Percentiles rank a stretch among this genome's conserved stretches.
These are phyloP conservation scores for Coprinopsis marcescibilis DNA, from an alignment of 768 basidiomycete species.

Conservation along the genomic window DNA sequence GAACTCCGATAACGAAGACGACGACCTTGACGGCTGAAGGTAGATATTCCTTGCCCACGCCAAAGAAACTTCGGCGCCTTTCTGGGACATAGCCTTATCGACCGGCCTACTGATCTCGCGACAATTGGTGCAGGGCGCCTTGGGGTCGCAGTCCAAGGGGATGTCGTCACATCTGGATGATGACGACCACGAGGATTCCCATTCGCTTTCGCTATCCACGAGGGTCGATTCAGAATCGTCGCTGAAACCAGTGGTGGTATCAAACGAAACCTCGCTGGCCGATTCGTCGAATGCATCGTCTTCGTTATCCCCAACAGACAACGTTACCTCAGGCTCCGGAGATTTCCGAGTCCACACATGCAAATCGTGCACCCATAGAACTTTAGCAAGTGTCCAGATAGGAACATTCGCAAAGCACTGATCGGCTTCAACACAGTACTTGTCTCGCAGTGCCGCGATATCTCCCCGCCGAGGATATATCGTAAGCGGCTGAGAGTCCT, in stretches of 20 bases:
- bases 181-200: no score
- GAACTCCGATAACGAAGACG: constrained; percentile 1
- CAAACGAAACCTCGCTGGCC: constrained; percentile 25
- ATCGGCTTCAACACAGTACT: constrained; percentile 51
- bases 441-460: constrained; percentile 51
- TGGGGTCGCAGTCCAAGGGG: no score
- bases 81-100: background rate
- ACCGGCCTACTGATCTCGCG: no score
- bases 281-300: constrained; percentile 9
- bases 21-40: background rate
- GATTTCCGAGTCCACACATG: constrained; percentile 24
- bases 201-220: constrained; percentile 43
- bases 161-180: no score
- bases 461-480: constrained; percentile 63
- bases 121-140: no score
- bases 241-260: constrained; percentile 29
- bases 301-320: background rate
- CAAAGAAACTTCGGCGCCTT: background rate
- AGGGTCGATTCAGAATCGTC: constrained; percentile 56
- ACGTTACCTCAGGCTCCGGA: background rate
- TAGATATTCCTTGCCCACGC: background rate
- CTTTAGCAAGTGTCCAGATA: constrained; percentile 63
- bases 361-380: constrained; percentile 58
- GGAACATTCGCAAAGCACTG: constrained; percentile 51
- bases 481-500: constrained; percentile 28